phyloP scores from a whole-genome alignment of 495 filamentous ascomycete genomes.

The Viridothelium virens region DNA sequence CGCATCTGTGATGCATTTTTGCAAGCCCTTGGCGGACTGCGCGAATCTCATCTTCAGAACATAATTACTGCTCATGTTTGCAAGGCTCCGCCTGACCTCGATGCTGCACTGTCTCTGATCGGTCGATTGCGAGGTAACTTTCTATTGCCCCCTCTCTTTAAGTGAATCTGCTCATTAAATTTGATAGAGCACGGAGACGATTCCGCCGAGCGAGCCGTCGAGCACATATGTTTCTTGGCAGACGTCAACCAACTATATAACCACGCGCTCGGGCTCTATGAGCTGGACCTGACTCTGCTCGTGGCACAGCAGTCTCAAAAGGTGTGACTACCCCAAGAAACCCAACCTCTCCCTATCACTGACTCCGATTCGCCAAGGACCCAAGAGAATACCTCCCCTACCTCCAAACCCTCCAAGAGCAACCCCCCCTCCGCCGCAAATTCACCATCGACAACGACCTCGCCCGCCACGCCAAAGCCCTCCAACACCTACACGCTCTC shows the following conservation, averaged over 20 bases:
- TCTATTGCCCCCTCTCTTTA: not conserved
- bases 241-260: constrained; percentile 93
- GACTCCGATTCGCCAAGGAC: constrained; percentile 39
- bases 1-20: constrained; percentile 82
- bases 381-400: constrained; percentile 94
- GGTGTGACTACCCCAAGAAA: constrained; percentile 30
- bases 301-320: constrained; percentile 95
- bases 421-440: constrained; percentile 57
- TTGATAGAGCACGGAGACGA: constrained; percentile 49
- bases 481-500: constrained; percentile 62
- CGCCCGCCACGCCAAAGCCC: constrained; percentile 63
- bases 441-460: constrained; percentile 88
- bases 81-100: constrained; percentile 82
- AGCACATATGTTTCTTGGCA: constrained; percentile 93
- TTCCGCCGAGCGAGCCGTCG: constrained; percentile 73
- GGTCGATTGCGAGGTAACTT: not conserved
- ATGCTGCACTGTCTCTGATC: constrained; percentile 55
- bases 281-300: constrained; percentile 79
- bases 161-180: not conserved
- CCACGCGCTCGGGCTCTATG: constrained; percentile 79
- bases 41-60: constrained; percentile 73
- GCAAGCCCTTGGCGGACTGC: constrained; percentile 50
- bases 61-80: constrained; percentile 91
- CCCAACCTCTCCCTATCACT: not conserved
- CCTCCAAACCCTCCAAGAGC: constrained; percentile 72